Percentiles rank a stretch among this genome's conserved stretches.
Conservation (phyloP, 139 green algal genomes). For the Coelastrella sp. region DNA sequence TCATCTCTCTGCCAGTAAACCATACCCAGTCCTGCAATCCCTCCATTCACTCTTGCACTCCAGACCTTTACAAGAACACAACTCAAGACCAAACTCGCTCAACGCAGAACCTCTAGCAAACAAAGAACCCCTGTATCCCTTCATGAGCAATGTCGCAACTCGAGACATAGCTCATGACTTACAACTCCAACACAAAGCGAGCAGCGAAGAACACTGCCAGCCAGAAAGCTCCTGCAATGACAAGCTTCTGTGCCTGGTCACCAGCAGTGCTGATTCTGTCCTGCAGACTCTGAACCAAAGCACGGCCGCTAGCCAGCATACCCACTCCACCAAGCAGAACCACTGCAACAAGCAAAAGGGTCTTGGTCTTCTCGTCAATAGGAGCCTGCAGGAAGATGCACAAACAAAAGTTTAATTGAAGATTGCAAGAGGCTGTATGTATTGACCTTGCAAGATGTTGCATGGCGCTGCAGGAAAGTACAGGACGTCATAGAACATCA, state of each 20-base stretch:
- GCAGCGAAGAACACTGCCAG: slow-evolving; percentile 68
- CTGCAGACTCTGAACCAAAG: slow-evolving; percentile 37
- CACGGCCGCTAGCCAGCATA: slow-evolving; percentile 52
- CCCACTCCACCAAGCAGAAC: slow-evolving; percentile 48
- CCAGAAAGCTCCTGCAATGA: slow-evolving; percentile 69
- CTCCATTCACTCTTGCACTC: no score
- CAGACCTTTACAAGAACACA: no score
- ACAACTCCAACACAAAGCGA: slow-evolving; percentile 58
- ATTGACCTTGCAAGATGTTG: no score
- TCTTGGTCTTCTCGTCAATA: slow-evolving; percentile 68
- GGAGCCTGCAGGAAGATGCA: slow-evolving; percentile 38
- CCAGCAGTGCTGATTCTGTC: slow-evolving; percentile 42
- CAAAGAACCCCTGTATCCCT: no score
- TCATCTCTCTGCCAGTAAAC: no score
- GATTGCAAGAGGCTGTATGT: not conserved
- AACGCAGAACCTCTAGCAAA: no score
- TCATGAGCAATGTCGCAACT: no score
- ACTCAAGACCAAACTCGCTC: no score
- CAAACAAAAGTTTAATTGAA: not conserved
- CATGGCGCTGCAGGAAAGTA: no score
- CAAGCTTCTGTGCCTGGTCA: slow-evolving; percentile 51
- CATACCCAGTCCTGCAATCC: no score
- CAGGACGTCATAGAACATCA: no score
- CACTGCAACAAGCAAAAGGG: slow-evolving; percentile 53
- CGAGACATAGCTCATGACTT: not conserved